phyloP scores from a whole-genome alignment of 768 basidiomycete species.

The Clitopilus passeckerianus region DNA sequence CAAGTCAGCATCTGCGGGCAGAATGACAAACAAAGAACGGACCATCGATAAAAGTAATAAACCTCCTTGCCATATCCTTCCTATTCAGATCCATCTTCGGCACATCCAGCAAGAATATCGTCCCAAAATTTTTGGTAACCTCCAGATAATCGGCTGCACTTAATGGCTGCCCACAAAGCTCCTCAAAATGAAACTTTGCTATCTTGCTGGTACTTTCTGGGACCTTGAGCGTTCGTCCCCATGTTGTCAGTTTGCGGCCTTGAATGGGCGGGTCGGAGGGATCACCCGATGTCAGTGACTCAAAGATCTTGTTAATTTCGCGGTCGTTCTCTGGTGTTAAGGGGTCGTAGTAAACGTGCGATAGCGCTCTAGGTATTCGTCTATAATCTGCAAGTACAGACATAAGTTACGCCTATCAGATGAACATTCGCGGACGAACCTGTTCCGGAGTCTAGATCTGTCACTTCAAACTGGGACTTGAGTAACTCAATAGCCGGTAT shows the following conservation, averaged over 20 bases:
- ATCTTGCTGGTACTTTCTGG: constrained; percentile 77
- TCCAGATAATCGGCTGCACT: constrained; percentile 96
- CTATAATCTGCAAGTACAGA: constrained; percentile 69
- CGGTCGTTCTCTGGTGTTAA: constrained; percentile 55
- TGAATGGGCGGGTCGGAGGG: constrained; percentile 50
- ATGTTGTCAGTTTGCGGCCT: constrained; percentile 71
- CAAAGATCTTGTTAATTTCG: constrained; percentile 84
- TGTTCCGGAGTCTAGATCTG: constrained; percentile 93
- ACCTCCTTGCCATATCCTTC: constrained; percentile 92
- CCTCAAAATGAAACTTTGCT: constrained; percentile 81
- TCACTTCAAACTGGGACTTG: constrained; percentile 81
- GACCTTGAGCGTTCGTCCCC: constrained; percentile 81
- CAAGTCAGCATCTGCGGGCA: not conserved
- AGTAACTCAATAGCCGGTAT: constrained; percentile 92
- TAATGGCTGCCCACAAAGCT: constrained; percentile 84
- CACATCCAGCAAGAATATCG: constrained; percentile 83
- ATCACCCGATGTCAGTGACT: constrained; percentile 54
- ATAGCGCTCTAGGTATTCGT: constrained; percentile 87
- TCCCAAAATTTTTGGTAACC: constrained; percentile 82
- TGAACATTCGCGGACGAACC: constrained; percentile 40
- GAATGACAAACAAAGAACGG: constrained; percentile 17
- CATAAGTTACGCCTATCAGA: not conserved
- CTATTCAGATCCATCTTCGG: constrained; percentile 82
- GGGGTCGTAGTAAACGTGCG: constrained; percentile 90
- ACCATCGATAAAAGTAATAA: constrained; percentile 98